Base-by-base conservation (phyloP, 2,329 filamentous ascomycete genomes). In the Pseudocercospora musae region DNA sequence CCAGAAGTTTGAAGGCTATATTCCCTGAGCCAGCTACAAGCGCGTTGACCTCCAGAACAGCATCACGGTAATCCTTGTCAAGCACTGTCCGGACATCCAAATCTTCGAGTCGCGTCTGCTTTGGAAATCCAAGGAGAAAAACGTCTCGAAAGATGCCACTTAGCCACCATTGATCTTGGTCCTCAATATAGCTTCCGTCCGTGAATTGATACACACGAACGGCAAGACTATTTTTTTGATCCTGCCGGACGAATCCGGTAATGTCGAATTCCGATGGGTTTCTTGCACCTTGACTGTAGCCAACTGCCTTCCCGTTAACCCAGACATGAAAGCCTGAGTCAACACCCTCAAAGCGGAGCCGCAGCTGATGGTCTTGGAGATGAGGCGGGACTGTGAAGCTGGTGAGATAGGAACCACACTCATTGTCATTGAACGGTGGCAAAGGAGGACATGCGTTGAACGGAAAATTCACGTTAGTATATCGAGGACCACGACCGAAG, bases 181-280 rank as follows among this genome's bases (percentile, higher is more conserved):
- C 87, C 72, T 90, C 88, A 33, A 90, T 87, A 67, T 90, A 90
- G 0, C 84, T 84, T 1, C 85, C 88, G 66, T 89, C 87, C 33
- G 82, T 89, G 79, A 85, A 89, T 70, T 90, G 87, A 65, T 90
- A 90, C 0, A 90, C 88, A n/a, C 82, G 79, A 0, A 90, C 85
- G 9, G 82, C 80, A 0, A 91, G 71, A 1, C 77, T 78, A 64
- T 90, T 91, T 50, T 79, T 75, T 2, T 69, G 77, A 4, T 74
- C 74, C 6, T 72, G 71, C 20, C 76, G 72, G 1, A 90, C 76
- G 31, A 80, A 75, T 0, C 76, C 68, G 0, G 86, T 86, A 11
- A 91, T 77, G 64, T 91, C 89, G 67, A 90, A 91, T 70, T 91
- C 89, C 7, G 85, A 82, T 0, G 88, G 81, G 67, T 91, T 91